Evolutionary conservation across 345 rosid genomes (phyloP).

Genomic region (Rhizophora mangle): DNA sequence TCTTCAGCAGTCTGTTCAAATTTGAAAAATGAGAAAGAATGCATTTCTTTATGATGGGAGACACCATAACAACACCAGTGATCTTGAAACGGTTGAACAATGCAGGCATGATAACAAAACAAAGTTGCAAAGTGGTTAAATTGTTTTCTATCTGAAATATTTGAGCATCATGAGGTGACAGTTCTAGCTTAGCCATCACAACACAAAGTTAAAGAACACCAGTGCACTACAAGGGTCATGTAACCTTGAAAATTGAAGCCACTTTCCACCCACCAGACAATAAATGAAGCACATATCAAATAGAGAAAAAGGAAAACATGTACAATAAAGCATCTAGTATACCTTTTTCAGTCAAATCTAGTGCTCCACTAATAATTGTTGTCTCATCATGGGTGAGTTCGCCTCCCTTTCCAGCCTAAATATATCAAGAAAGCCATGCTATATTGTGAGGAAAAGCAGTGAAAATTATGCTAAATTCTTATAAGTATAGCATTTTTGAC

Average conservation of each 20-base stretch:
- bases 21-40: conserved; percentile 12
- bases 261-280: background rate
- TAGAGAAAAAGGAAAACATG: conserved; percentile 5
- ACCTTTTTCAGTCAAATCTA: conserved; percentile 96
- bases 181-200: conserved; percentile 1
- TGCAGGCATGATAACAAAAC: background rate
- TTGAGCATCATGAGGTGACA: background rate
- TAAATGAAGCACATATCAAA: background rate
- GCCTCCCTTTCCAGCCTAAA: conserved; percentile 97
- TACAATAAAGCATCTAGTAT: too few relatives aligned
- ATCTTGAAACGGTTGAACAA: background rate
- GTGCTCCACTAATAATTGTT: conserved; percentile 93
- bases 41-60: background rate
- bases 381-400: conserved; percentile 97
- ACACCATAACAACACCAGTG: background rate
- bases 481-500: background rate
- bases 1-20: conserved; percentile 88
- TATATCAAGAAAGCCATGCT: conserved; percentile 25
- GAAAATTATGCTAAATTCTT: conserved; percentile 1
- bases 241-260: too few relatives aligned
- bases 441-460: conserved; percentile 25
- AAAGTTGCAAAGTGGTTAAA: too few relatives aligned
- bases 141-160: too few relatives aligned
- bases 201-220: too few relatives aligned
- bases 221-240: too few relatives aligned